These are phyloP conservation scores for Nectriaceae sp. DNA, from an alignment of 2,329 filamentous ascomycete species.

Conservation along the genomic window DNA sequence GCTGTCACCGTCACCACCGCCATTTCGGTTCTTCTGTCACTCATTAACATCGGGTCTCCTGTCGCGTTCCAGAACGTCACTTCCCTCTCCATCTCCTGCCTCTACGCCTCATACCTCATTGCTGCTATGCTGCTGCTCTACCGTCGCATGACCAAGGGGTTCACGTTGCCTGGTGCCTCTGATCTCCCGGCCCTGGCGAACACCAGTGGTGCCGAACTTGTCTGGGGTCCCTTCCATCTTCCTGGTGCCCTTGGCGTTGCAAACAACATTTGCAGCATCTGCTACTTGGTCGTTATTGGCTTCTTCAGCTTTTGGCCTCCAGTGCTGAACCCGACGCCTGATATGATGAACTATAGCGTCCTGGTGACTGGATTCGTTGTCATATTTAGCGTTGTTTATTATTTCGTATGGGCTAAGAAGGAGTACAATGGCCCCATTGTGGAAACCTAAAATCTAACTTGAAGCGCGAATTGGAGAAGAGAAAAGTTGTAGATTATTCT, in stretches of 20 bases:
- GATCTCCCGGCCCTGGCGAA: constrained; percentile 31
- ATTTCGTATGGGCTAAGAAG: constrained; percentile 41
- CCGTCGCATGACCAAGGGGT: constrained; percentile 30
- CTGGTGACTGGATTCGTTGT: constrained; percentile 44
- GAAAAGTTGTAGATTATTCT: no score
- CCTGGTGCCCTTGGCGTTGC: constrained; percentile 51
- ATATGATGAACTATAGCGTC: constrained; percentile 50
- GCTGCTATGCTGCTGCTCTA: constrained; percentile 30
- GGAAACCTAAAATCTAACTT: constrained; percentile 28
- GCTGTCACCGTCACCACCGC: constrained; percentile 28
- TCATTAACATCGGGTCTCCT: constrained; percentile 36
- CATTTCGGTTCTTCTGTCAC: constrained; percentile 32
- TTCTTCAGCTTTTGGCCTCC: constrained; percentile 59
- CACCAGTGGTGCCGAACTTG: constrained; percentile 29
- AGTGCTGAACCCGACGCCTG: constrained; percentile 26
- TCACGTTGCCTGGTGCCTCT: constrained; percentile 22
- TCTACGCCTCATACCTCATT: constrained; percentile 34
- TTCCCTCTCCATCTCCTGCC: constrained; percentile 31
- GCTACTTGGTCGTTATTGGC: constrained; percentile 54
- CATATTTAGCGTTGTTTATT: constrained; percentile 49
- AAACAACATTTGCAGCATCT: constrained; percentile 56
- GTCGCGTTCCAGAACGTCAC: constrained; percentile 33
- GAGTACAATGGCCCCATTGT: constrained; percentile 48
- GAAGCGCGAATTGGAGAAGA: no score
- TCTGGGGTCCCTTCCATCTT: constrained; percentile 59